phyloP scores from a whole-genome alignment of 306 rosid genomes.

The Mimosa pudica region DNA sequence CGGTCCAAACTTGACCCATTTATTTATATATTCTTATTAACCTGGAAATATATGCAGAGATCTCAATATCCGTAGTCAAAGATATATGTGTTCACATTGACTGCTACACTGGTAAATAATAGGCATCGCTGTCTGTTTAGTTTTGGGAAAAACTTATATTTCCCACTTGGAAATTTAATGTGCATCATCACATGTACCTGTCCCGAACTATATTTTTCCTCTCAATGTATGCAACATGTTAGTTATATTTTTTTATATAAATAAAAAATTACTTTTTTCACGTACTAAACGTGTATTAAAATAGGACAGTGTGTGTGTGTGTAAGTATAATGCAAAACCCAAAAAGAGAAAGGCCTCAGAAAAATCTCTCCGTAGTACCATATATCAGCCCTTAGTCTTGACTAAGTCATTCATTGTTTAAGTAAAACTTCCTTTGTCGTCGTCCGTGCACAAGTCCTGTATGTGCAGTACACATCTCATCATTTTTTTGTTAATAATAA shows the following conservation, averaged over 20 bases:
- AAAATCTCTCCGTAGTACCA: conserved; percentile 16
- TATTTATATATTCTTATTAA: conserved; percentile 15
- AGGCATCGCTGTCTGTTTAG: neutral
- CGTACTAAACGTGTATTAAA: neutral
- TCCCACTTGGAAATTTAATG: neutral
- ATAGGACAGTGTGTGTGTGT: neutral
- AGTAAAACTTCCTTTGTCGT: conserved; percentile 37
- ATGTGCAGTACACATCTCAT: conserved; percentile 19
- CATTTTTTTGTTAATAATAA: neutral
- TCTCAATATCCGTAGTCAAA: conserved; percentile 28
- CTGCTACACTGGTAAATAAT: neutral
- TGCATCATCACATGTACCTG: neutral
- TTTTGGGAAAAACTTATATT: neutral
- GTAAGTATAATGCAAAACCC: neutral
- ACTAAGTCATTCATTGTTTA: conserved; percentile 31
- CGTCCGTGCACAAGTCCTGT: conserved; percentile 27
- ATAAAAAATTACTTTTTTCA: neutral
- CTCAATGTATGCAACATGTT: neutral
- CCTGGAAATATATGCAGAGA: conserved; percentile 26
- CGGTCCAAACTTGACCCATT: conserved; percentile 53
- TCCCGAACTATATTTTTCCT: neutral
- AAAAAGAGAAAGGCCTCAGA: conserved; percentile 9
- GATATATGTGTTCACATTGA: conserved; percentile 40
- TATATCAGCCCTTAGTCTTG: conserved; percentile 29
- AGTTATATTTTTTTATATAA: neutral